Conservation (phyloP, 768 basidiomycete species). For the Calocera cornea region DNA sequence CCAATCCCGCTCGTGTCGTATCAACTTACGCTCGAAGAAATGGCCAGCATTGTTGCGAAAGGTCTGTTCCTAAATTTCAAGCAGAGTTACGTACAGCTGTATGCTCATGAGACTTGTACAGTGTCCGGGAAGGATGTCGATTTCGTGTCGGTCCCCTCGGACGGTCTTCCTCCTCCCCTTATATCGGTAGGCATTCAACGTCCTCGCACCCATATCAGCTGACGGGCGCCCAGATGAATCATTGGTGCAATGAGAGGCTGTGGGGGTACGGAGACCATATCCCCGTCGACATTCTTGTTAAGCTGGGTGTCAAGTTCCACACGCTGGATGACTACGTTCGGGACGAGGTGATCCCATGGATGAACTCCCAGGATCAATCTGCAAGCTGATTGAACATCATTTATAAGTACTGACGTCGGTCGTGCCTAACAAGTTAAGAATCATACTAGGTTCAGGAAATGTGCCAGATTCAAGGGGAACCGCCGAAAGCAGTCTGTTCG, state of each 20-base stretch:
- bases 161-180: background rate
- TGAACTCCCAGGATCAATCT: background rate
- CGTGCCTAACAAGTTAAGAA: no score
- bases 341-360: background rate
- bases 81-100: background rate
- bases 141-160: background rate
- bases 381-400: background rate
- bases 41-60: background rate
- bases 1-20: background rate
- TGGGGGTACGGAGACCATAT: slow-evolving; percentile 4
- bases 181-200: background rate
- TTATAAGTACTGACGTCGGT: background rate
- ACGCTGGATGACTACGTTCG: background rate
- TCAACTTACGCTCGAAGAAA: background rate
- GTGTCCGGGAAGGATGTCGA: background rate
- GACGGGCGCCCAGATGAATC: background rate
- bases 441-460: no score
- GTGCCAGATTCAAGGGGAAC: no score
- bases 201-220: background rate
- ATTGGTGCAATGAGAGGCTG: background rate
- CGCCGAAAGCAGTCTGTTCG: no score
- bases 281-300: background rate
- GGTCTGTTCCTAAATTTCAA: background rate
- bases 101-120: no score
- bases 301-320: background rate